phyloP scores from a whole-genome alignment of 75 land plant species.

The Pinus tabuliformis region DNA sequence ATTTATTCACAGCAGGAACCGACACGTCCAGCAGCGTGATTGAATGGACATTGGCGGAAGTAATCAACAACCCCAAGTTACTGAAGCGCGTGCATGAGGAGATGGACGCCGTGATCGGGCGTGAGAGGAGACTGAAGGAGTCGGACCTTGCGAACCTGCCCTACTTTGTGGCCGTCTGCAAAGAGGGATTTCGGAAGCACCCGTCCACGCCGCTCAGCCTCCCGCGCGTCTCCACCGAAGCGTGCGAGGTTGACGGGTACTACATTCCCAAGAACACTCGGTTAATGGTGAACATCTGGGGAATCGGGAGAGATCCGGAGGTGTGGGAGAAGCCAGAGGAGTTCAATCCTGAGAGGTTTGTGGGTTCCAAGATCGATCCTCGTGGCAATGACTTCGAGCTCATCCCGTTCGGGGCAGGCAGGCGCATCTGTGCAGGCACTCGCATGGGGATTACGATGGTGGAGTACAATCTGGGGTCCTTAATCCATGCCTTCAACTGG shows the following conservation, averaged over 20 bases:
- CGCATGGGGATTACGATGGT: constrained; percentile 25
- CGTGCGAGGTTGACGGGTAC: constrained; percentile 20
- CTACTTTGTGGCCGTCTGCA: too few species aligned
- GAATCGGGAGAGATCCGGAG: constrained; percentile 15
- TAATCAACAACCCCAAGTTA: constrained; percentile 1
- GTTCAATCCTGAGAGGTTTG: constrained; percentile 26
- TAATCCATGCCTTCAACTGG: constrained; percentile 47
- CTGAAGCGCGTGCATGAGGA: not conserved
- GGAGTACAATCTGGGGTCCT: constrained; percentile 16
- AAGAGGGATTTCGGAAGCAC: too few species aligned
- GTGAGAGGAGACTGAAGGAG: too few species aligned
- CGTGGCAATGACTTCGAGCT: constrained; percentile 18
- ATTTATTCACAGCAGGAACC: not conserved
- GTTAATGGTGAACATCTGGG: constrained; percentile 25
- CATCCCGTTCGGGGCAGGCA: constrained; percentile 24
- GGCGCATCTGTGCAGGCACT: constrained; percentile 18
- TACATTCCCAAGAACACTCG: constrained; percentile 17
- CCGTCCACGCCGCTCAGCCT: too few species aligned
- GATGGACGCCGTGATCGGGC: constrained; percentile 1
- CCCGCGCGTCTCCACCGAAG: not conserved
- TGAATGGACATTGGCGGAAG: constrained; percentile 9
- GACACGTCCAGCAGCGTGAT: not conserved
- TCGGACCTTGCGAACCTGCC: too few species aligned
- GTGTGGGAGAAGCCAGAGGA: constrained; percentile 20
- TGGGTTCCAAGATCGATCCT: not conserved